phyloP scores from a whole-genome alignment of 495 filamentous ascomycete species.

The Penicillium malachiteum region DNA sequence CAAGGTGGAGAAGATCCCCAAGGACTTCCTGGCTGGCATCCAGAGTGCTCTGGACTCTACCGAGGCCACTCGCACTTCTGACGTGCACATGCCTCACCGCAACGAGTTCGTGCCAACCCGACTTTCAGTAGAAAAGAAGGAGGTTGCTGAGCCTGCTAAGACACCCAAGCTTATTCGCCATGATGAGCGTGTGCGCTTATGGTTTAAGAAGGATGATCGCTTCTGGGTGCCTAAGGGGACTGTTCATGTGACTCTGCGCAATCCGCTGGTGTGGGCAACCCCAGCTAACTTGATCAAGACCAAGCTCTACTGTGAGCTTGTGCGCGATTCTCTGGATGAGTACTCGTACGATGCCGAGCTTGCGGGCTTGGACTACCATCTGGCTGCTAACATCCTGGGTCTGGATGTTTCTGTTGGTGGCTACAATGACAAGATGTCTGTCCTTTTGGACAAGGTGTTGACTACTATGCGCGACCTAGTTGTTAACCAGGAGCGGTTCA shows the following conservation, averaged over 20 bases:
- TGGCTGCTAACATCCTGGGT: constrained; percentile 67
- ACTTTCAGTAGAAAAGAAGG: constrained; percentile 92
- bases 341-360: constrained; percentile 97
- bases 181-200: constrained; percentile 78
- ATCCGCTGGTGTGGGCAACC: constrained; percentile 71
- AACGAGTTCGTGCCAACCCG: constrained; percentile 97
- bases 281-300: constrained; percentile 75
- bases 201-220: constrained; percentile 98
- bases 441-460: constrained; percentile 88
- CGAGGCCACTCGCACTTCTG: constrained; percentile 57
- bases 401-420: constrained; percentile 78
- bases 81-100: constrained; percentile 83
- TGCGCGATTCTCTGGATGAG: constrained; percentile 85
- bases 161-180: constrained; percentile 84
- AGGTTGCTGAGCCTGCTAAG: constrained; percentile 68
- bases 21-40: constrained; percentile 70
- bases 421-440: constrained; percentile 94
- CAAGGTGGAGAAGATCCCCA: constrained; percentile 75
- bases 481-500: constrained; percentile 79
- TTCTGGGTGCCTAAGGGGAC: constrained; percentile 99
- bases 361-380: constrained; percentile 81
- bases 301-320: constrained; percentile 80
- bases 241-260: constrained; percentile 75
- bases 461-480: constrained; percentile 81
- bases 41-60: constrained; percentile 58